Base-by-base conservation (phyloP, 2,329 filamentous ascomycete species). In the Dactylellina leptospora region DNA sequence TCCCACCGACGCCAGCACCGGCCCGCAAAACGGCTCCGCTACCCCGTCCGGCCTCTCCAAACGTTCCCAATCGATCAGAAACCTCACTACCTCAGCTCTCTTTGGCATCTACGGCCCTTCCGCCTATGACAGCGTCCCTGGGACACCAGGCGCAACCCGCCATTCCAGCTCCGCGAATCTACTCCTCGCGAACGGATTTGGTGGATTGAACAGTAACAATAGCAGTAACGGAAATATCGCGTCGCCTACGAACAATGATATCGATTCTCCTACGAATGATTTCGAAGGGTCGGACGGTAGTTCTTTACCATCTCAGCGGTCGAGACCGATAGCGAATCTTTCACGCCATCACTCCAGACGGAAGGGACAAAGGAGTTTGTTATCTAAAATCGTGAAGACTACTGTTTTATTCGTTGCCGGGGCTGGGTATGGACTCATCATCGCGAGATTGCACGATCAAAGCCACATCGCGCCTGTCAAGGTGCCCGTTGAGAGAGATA, bases 21-120 rank as follows among this genome's bases (percentile, higher is more conserved):
- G 82, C 0, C 78, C 79, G 25, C 79, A 81, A 55, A 77, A 78
- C 22, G 77, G 80, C 38, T 78, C 79, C 25, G 77, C 79, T 61
- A 74, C 76, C 13, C 76, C 81, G 27, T 77, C 78, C 75, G 73
- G 76, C 13, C 76, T 80, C 28, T 77, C 78, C 75, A 88, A 85
- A 78, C 87, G 91, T 68, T 90, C 88, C 22, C 87, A 89, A 75
- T 96, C 92, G 8, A 86, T 92, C 64, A 83, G 92, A 78, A 96
- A 97, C 78, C 84, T 99, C 71, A 96, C 92, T 2, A 89, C 90
- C 8, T 93, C 92, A 1, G 96, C 95, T 0, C 85, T 99, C 3
- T 90, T 90, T 76, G 93, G 95, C 60, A 99, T 99, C 77, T 99
- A 96, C 82, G 88, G 88, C 9, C 87, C 87, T 4, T 86, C 86